These are phyloP conservation scores for Dichotomopilus funicola DNA, from an alignment of 2,329 filamentous ascomycete genomes.

Conservation along the genomic window DNA sequence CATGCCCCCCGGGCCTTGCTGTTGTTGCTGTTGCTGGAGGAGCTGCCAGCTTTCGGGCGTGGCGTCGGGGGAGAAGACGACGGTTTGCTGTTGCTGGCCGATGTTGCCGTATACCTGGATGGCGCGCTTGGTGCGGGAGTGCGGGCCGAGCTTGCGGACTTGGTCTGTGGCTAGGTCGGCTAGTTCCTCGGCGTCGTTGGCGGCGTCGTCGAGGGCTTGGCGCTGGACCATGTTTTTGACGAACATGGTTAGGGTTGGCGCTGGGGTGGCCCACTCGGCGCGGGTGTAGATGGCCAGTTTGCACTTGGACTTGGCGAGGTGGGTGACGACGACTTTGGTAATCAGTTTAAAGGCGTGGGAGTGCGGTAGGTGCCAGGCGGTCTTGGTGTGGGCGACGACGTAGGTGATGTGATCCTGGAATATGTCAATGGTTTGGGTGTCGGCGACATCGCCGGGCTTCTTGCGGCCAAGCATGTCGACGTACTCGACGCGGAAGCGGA, in stretches of 20 bases:
- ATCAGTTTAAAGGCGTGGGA: slow-evolving; percentile 72
- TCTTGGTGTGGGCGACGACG: slow-evolving; percentile 56
- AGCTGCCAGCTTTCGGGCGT: slow-evolving; percentile 26
- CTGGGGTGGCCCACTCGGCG: slow-evolving; percentile 75
- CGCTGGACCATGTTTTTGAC: slow-evolving; percentile 57
- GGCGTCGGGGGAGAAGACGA: slow-evolving; percentile 50
- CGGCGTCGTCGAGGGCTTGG: slow-evolving; percentile 69
- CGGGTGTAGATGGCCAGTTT: slow-evolving; percentile 84
- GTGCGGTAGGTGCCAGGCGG: slow-evolving; percentile 79
- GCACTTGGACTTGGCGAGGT: slow-evolving; percentile 84
- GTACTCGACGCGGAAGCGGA: slow-evolving; percentile 70
- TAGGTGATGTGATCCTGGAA: slow-evolving; percentile 69
- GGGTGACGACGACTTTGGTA: slow-evolving; percentile 89
- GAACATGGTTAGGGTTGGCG: slow-evolving; percentile 35
- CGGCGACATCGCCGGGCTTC: slow-evolving; percentile 58
- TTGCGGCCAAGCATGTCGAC: slow-evolving; percentile 58
- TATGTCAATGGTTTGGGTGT: slow-evolving; percentile 81
- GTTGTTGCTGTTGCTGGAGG: neutral
- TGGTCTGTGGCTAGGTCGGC: slow-evolving; percentile 72
- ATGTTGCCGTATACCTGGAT: slow-evolving; percentile 74
- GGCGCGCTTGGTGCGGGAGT: slow-evolving; percentile 68
- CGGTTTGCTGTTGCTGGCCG: slow-evolving; percentile 59
- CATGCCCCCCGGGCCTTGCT: slow-evolving; percentile 19
- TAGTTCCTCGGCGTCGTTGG: slow-evolving; percentile 65
- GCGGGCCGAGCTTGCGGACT: slow-evolving; percentile 64